These are phyloP conservation scores for Breviolum minutum DNA, from an alignment of 73 alveolate species.

Conservation along the genomic window DNA sequence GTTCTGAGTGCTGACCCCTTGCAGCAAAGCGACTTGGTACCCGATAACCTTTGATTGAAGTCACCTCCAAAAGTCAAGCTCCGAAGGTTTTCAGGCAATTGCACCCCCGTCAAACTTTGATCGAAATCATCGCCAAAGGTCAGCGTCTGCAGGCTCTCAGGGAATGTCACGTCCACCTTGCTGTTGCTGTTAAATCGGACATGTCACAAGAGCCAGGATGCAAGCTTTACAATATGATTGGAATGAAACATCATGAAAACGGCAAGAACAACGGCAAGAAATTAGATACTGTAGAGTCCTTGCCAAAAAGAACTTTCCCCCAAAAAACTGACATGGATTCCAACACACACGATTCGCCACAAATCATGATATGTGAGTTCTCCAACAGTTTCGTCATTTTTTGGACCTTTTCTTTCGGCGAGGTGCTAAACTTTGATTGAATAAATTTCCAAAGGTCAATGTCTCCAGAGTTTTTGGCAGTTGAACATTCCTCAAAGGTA, in stretches of 20 bases:
- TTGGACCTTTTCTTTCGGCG: too few species aligned
- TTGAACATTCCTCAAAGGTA: neutral
- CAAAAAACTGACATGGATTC: too few species aligned
- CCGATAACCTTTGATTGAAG: neutral
- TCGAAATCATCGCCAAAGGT: constrained; percentile 3
- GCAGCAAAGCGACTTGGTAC: neutral
- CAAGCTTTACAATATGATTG: too few species aligned
- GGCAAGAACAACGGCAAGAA: neutral
- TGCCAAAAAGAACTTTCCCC: too few species aligned
- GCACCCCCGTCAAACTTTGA: neutral
- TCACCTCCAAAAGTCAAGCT: neutral
- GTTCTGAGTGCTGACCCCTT: neutral
- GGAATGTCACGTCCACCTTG: neutral
- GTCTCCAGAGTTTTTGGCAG: neutral
- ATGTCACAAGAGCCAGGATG: too few species aligned
- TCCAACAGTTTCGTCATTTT: too few species aligned
- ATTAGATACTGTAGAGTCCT: too few species aligned
- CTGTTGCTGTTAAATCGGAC: too few species aligned
- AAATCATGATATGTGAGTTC: too few species aligned
- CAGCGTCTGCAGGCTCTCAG: neutral
- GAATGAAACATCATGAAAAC: neutral
- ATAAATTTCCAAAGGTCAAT: neutral
- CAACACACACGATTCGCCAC: too few species aligned
- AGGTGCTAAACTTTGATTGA: neutral
- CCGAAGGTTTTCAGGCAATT: neutral